Conservation (phyloP, 2,329 filamentous ascomycete genomes). For the Sphaerulina populicola region DNA sequence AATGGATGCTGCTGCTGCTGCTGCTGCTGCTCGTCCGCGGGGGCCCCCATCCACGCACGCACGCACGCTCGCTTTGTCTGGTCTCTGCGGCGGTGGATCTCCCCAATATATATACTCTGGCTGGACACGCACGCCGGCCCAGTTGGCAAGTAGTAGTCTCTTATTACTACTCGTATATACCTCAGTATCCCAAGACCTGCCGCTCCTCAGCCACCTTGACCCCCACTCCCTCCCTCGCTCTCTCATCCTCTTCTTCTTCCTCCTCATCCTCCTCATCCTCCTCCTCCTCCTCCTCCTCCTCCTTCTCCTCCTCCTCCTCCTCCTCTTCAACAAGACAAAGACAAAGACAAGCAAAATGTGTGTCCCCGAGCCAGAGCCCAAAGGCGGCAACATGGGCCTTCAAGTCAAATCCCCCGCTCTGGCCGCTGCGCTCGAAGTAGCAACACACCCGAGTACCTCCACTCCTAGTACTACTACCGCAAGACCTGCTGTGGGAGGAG, state of each 20-base stretch:
- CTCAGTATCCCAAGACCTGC: neutral
- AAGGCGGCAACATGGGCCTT: neutral
- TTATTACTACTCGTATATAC: too few species aligned
- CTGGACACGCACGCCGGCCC: constrained; percentile 2
- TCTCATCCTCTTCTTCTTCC: too few species aligned
- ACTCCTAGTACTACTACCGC: neutral
- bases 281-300: too few species aligned
- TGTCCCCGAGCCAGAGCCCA: neutral
- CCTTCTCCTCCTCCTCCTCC: neutral
- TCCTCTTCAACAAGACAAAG: neutral
- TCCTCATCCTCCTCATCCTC: too few species aligned
- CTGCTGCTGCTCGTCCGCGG: too few species aligned
- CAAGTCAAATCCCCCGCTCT: neutral
- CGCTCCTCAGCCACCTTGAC: neutral
- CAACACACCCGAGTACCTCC: neutral
- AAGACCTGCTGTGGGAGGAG: neutral
- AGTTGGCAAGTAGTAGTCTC: constrained; percentile 1
- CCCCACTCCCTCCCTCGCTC: neutral
- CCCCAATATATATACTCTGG: neutral
- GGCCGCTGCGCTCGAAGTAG: neutral
- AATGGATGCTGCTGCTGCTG: neutral
- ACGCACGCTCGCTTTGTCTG: neutral
- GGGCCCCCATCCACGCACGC: too few species aligned
- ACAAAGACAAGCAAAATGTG: neutral
- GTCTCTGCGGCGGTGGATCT: neutral